These are phyloP conservation scores for Cyclotella atomus DNA, from an alignment of 108 stramenopile genomes.

Conservation along the genomic window DNA sequence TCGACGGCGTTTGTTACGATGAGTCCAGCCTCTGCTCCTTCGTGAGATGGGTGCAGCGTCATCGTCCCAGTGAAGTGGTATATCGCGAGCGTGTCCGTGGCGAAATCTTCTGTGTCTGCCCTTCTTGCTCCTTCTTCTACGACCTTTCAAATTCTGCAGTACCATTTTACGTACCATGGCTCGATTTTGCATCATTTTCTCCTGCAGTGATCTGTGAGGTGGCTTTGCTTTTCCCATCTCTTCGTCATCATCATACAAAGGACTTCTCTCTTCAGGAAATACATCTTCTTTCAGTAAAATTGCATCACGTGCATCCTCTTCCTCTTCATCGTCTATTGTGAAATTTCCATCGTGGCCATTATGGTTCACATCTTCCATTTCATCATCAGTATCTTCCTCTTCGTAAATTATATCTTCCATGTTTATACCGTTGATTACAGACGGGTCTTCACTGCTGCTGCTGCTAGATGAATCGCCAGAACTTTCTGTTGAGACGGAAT, in stretches of 20 bases:
- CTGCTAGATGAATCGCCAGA: slow-evolving; percentile 1
- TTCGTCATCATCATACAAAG: neutral
- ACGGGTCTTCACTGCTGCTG: slow-evolving; percentile 34
- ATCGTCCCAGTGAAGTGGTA: slow-evolving; percentile 1
- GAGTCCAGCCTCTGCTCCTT: slow-evolving; percentile 5
- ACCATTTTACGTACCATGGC: slow-evolving; percentile 33
- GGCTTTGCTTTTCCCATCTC: neutral
- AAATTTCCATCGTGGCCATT: neutral
- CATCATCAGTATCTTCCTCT: neutral
- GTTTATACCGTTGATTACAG: slow-evolving; percentile 1
- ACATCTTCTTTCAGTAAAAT: slow-evolving; percentile 10
- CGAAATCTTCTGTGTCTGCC: neutral
- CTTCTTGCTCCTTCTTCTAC: neutral
- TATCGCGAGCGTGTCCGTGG: neutral
- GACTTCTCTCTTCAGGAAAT: too few relatives aligned
- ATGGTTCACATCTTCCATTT: neutral
- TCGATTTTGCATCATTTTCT: slow-evolving; percentile 6
- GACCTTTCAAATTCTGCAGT: slow-evolving; percentile 5
- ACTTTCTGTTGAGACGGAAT: neutral
- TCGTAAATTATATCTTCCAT: slow-evolving; percentile 9
- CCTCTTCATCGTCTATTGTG: slow-evolving; percentile 5
- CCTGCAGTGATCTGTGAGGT: neutral
- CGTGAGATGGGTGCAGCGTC: neutral
- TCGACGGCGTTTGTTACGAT: slow-evolving; percentile 11
- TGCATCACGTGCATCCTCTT: slow-evolving; percentile 2